Conservation (phyloP, 805 yeast genomes). For the Candida dendrica region DNA sequence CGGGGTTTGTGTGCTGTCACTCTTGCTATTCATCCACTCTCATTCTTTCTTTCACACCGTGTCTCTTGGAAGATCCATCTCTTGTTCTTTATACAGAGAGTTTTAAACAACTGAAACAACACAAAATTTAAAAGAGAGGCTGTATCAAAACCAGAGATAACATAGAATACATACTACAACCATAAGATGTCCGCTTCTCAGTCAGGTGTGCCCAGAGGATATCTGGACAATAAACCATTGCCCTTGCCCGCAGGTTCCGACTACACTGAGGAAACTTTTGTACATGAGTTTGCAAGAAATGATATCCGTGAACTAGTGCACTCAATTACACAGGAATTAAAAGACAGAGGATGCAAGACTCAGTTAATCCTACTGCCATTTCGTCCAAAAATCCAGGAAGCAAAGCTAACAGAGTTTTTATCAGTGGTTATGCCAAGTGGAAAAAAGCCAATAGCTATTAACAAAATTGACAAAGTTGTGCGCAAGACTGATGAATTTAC, state of each 20-base stretch:
- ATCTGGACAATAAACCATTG: conserved; percentile 2
- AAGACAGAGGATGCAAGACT: conserved; percentile 59
- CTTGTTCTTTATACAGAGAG: too few relatives aligned
- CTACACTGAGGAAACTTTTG: conserved; percentile 11
- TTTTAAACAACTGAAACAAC: too few relatives aligned
- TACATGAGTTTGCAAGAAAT: conserved; percentile 51
- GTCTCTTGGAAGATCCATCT: too few relatives aligned
- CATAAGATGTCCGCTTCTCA: neutral
- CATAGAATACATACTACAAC: too few relatives aligned
- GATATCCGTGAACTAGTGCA: conserved; percentile 64
- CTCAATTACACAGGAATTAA: conserved; percentile 63
- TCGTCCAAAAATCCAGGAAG: conserved; percentile 61
- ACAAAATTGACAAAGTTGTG: conserved; percentile 36
- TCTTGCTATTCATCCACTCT: too few relatives aligned
- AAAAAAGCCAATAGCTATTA: conserved; percentile 35
- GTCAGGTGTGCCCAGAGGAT: conserved; percentile 1
- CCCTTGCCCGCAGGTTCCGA: conserved; percentile 3
- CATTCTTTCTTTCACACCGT: too few relatives aligned
- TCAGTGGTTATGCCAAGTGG: conserved; percentile 55
- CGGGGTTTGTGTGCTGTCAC: too few relatives aligned
- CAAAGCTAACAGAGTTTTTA: conserved; percentile 50
- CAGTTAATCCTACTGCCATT: conserved; percentile 75
- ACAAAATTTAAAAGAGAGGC: too few relatives aligned
- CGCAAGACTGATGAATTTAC: conserved; percentile 59
- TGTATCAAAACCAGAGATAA: too few relatives aligned